Percentiles rank a stretch among this genome's conserved stretches.
Conservation (phyloP, 2,329 filamentous ascomycete genomes). For the Furcasterigmium sp. region DNA sequence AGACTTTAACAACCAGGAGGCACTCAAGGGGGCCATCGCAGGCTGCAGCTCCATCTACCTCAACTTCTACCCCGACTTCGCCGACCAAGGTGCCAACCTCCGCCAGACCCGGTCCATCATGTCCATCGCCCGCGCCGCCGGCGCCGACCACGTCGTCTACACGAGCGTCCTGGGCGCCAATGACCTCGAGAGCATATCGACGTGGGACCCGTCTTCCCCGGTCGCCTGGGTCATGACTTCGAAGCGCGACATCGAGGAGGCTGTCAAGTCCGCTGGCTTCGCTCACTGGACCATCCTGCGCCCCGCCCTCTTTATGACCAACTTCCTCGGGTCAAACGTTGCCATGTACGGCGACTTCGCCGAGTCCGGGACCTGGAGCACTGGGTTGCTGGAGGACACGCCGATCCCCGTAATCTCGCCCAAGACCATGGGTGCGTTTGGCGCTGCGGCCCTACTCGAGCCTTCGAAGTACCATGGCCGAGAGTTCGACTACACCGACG, state of each 20-base stretch:
- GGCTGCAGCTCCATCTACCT: slow-evolving; percentile 27
- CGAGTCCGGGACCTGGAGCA: slow-evolving; percentile 29
- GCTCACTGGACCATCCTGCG: slow-evolving; percentile 42
- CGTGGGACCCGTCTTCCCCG: slow-evolving; percentile 19
- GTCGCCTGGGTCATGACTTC: slow-evolving; percentile 22
- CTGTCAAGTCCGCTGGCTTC: slow-evolving; percentile 29
- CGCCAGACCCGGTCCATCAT: slow-evolving; percentile 24
- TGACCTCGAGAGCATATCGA: slow-evolving; percentile 18
- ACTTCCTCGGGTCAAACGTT: slow-evolving; percentile 37
- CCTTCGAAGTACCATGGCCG: slow-evolving; percentile 31
- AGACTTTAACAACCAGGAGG: slow-evolving; percentile 24
- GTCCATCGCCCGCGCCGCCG: slow-evolving; percentile 28
- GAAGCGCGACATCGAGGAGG: slow-evolving; percentile 37
- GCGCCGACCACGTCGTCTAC: slow-evolving; percentile 29
- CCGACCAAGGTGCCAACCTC: slow-evolving; percentile 21
- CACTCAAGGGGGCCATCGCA: slow-evolving; percentile 20
- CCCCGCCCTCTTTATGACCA: slow-evolving; percentile 46
- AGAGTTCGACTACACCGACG: slow-evolving; percentile 33
- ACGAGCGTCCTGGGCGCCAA: slow-evolving; percentile 25
- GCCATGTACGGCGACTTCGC: slow-evolving; percentile 32
- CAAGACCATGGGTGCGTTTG: slow-evolving; percentile 41
- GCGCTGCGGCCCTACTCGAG: slow-evolving; percentile 34
- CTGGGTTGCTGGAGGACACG: slow-evolving; percentile 27
- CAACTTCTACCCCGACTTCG: slow-evolving; percentile 24
- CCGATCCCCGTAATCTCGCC: slow-evolving; percentile 37